A percentile compares a stretch with the other conserved stretches of the same genome.
These are phyloP conservation scores for Colletotrichum sp. DNA, from an alignment of 2,329 filamentous ascomycete species.

Conservation along the genomic window DNA sequence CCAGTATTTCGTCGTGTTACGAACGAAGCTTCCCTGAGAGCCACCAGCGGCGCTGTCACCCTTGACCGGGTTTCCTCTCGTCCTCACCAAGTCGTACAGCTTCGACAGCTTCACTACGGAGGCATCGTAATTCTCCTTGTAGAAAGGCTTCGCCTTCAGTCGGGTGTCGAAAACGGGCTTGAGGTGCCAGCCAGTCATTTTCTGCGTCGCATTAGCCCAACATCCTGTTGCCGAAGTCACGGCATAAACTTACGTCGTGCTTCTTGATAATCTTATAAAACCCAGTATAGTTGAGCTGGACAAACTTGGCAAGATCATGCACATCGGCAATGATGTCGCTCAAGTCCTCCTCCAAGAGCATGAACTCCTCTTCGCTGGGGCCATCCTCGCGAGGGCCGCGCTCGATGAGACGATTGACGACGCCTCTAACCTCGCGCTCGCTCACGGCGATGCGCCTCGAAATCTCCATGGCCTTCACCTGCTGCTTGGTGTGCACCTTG, in stretches of 20 bases:
- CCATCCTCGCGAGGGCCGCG: slow-evolving; percentile 61
- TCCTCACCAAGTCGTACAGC: slow-evolving; percentile 93
- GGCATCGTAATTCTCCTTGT: slow-evolving; percentile 97
- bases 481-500: slow-evolving; percentile 97
- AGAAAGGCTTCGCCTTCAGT: slow-evolving; percentile 96
- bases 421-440: slow-evolving; percentile 88
- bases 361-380: slow-evolving; percentile 89
- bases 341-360: slow-evolving; percentile 90
- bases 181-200: slow-evolving; percentile 92
- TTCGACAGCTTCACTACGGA: slow-evolving; percentile 94
- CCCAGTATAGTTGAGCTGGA: slow-evolving; percentile 97
- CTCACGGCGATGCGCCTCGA: slow-evolving; percentile 85
- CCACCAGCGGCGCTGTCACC: slow-evolving; percentile 93
- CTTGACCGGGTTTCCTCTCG: slow-evolving; percentile 88
- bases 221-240: background rate
- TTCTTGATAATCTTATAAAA: slow-evolving; percentile 99
- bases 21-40: slow-evolving; percentile 91
- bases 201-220: slow-evolving; percentile 54
- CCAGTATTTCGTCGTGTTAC: slow-evolving; percentile 99
- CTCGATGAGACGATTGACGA: slow-evolving; percentile 76
- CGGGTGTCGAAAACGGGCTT: slow-evolving; percentile 95
- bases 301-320: slow-evolving; percentile 97
- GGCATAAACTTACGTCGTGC: slow-evolving; percentile 75
- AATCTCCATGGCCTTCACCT: slow-evolving; percentile 96
- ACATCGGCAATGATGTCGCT: slow-evolving; percentile 99